phyloP scores from a whole-genome alignment of 768 basidiomycete species.

The Leccinum obscurum region DNA sequence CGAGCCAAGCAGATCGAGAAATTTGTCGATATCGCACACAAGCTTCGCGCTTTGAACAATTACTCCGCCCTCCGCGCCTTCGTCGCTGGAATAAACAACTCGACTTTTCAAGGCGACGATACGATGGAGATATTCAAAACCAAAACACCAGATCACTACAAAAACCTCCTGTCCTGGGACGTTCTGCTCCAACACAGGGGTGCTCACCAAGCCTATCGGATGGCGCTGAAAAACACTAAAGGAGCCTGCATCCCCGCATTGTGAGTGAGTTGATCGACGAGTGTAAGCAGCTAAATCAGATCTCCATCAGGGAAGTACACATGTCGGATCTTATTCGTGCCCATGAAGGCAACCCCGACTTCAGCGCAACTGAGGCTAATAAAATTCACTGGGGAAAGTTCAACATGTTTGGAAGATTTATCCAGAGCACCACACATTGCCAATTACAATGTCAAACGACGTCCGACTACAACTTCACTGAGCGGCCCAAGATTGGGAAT shows the following conservation, averaged over 20 bases:
- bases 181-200: conserved; percentile 79
- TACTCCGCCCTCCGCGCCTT: conserved; percentile 92
- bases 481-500: conserved; percentile 52
- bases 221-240: conserved; percentile 83
- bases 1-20: conserved; percentile 87
- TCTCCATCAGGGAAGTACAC: conserved; percentile 76
- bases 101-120: conserved; percentile 74
- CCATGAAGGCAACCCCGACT: conserved; percentile 81
- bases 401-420: conserved; percentile 86
- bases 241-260: conserved; percentile 86
- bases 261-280: conserved; percentile 41
- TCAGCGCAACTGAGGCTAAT: conserved; percentile 58
- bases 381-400: conserved; percentile 97
- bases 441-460: conserved; percentile 68
- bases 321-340: conserved; percentile 87
- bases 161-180: conserved; percentile 81
- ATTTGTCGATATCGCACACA: conserved; percentile 80
- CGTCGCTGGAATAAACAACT: conserved; percentile 89
- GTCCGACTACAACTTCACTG: conserved; percentile 63
- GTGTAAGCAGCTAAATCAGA: conserved; percentile 12
- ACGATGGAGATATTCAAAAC: conserved; percentile 73
- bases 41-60: conserved; percentile 82
- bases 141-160: conserved; percentile 67
- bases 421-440: conserved; percentile 73
- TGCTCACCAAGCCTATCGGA: conserved; percentile 87